Base-by-base conservation (phyloP, 176 grass and related monocot genomes). In the Puccinellia tenuiflora region DNA sequence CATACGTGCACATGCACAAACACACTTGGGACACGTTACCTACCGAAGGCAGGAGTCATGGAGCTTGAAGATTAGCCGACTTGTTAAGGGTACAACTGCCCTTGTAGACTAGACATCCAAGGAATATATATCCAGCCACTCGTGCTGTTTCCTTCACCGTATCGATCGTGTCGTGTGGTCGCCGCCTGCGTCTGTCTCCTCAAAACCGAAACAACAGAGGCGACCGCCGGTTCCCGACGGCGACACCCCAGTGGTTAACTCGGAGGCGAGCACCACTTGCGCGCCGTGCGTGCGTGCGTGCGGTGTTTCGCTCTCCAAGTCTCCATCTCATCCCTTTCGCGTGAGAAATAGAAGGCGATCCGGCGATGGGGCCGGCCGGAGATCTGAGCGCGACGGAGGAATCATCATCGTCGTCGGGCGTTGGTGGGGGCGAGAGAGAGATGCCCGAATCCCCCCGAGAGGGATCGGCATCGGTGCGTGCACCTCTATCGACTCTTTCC, bases 351-450 rank as follows among this genome's bases (percentile, higher is more conserved):
- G 55, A 21, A 21, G 52, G 25, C 68, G 70, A 89, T 89, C 82
- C 20, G 17, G 3, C 11, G 38, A 40, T 70, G 68, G 81, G 83
- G 52, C 83, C 88, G 7, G 45, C 73, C 26, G 69, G 48, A 89
- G 91, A 93, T 85, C 82, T 20, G 81, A 85, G 69, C 28, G 59
- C 35, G 86, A 87, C 61, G 70, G 76, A 83, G 69, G 79, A 83
- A 85, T 93, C 85, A 55, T 84, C 65, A 16, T 82, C 70, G 33
- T 0, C 8, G 55, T n/a, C 38, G 47, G 21, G 63, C 31, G 62
- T 7, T 9, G 9, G 63, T 16, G 48, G 54, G 53, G 17, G 31
- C 22, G 15, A n/a, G 50, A 56, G 48, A 5, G 55, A 85, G 92
- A 87, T 89, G 86, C 81, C 84, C 85, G 59, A 54, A 59, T 65